phyloP scores from a whole-genome alignment of 1,284 basidiomycete species.

The Earliella scabrosa region DNA sequence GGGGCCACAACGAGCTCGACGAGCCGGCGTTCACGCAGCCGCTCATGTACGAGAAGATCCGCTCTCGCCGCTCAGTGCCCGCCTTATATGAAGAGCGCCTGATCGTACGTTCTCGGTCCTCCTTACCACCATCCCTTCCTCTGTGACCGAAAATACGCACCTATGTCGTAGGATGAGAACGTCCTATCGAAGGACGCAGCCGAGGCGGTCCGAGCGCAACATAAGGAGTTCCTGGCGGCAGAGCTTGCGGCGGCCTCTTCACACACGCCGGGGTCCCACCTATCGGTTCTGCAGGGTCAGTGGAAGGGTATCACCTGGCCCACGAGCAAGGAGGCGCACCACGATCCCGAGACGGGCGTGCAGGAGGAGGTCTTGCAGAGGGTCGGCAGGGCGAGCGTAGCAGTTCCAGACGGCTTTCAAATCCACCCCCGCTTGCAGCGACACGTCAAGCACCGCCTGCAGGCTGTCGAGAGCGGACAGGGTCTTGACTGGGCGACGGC shows the following conservation, averaged over 20 bases:
- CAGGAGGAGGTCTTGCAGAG: conserved; percentile 50
- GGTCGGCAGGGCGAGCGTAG: conserved; percentile 73
- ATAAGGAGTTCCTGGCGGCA: conserved; percentile 65
- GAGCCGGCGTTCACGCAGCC: conserved; percentile 91
- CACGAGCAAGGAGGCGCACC: conserved; percentile 51
- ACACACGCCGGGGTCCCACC: conserved; percentile 46
- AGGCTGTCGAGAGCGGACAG: conserved; percentile 68
- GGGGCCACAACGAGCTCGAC: conserved; percentile 91
- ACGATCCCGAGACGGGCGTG: conserved; percentile 74
- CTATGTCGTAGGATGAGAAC: conserved; percentile 52
- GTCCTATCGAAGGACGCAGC: conserved; percentile 57
- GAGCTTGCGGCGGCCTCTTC: conserved; percentile 56
- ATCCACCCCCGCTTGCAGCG: conserved; percentile 80
- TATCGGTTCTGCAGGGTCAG: conserved; percentile 59
- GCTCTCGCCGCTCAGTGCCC: conserved; percentile 77
- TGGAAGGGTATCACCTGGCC: conserved; percentile 83
- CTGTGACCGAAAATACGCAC: background rate
- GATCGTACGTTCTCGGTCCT: conserved; percentile 50
- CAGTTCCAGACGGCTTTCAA: conserved; percentile 75
- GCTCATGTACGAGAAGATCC: conserved; percentile 87
- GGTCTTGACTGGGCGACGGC: conserved; percentile 89
- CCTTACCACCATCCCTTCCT: conserved; percentile 1
- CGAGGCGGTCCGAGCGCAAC: conserved; percentile 51
- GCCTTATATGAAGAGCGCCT: conserved; percentile 82
- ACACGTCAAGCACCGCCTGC: conserved; percentile 80